Evolutionary conservation across 306 rosid genomes (phyloP).

Genomic region (Pueraria montana): DNA sequence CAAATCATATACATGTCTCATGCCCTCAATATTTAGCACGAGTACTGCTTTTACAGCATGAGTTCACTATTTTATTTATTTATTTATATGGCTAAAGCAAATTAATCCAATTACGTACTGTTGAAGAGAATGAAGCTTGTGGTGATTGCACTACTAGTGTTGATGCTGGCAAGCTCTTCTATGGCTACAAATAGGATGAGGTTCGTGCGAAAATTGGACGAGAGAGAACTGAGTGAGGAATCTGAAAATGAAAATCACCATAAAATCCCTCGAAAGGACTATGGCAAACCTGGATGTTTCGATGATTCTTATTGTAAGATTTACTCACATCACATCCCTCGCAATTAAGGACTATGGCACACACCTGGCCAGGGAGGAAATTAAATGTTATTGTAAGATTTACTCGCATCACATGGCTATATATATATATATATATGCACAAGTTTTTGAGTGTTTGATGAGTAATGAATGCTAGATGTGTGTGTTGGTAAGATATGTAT

Average conservation of each 20-base stretch:
- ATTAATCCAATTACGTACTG: background rate
- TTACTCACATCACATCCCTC: too few relatives aligned
- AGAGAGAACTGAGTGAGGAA: background rate
- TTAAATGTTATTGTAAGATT: too few relatives aligned
- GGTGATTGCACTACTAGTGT: slow-evolving; percentile 39
- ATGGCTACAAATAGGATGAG: background rate
- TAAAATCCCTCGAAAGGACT: slow-evolving; percentile 43
- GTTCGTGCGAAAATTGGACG: background rate
- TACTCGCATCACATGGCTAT: too few relatives aligned
- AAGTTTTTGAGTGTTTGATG: background rate
- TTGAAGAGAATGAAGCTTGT: slow-evolving; percentile 32
- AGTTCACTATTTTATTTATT: background rate
- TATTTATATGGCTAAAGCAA: background rate
- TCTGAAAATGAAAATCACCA: slow-evolving; percentile 38
- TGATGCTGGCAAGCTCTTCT: slow-evolving; percentile 42
- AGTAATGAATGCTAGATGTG: background rate
- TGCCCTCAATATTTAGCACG: background rate
- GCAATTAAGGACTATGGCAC: too few relatives aligned
- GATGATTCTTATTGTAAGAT: too few relatives aligned
- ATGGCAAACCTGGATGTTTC: too few relatives aligned
- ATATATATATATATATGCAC: background rate
- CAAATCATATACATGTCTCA: background rate
- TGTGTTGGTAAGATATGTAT: background rate
- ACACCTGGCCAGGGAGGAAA: slow-evolving; percentile 26
- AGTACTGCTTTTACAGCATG: background rate